Evolutionary conservation across 108 stramenopile genomes (phyloP).

Genomic region (Cyclostephanos invisitatus): DNA sequence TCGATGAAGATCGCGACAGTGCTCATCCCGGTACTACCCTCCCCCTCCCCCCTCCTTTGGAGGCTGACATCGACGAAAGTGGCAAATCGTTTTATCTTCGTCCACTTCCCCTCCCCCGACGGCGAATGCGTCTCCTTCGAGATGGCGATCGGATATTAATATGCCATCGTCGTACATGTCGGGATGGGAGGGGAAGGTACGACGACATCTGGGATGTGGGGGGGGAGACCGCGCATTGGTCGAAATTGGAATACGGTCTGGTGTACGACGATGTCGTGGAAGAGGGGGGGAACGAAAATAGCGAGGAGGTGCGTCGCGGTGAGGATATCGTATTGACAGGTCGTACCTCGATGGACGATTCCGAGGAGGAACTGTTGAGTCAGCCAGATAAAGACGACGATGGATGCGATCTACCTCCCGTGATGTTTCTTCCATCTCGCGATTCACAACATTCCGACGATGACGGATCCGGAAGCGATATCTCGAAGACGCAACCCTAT

Average conservation of each 20-base stretch:
- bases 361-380: constrained; percentile 18
- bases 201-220: no score
- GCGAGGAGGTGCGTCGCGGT: no score
- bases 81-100: constrained; percentile 19
- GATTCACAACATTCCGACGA: not conserved
- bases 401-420: not conserved
- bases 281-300: not conserved
- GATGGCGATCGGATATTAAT: constrained; percentile 39
- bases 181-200: no score
- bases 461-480: constrained; percentile 14
- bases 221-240: not conserved
- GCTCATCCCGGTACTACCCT: not conserved
- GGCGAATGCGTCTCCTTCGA: constrained; percentile 29
- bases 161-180: constrained; percentile 13
- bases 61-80: constrained; percentile 16
- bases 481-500: constrained; percentile 15
- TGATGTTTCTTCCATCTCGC: not conserved
- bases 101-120: constrained; percentile 21
- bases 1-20: not conserved
- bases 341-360: not conserved
- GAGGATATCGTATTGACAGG: constrained; percentile 5
- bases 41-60: constrained; percentile 8
- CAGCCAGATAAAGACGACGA: not conserved
- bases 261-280: constrained; percentile 2
- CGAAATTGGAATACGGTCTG: constrained; percentile 33